These are phyloP conservation scores for Dorcoceras hygrometricum DNA, from an alignment of 257 asterid genomes.

Conservation along the genomic window DNA sequence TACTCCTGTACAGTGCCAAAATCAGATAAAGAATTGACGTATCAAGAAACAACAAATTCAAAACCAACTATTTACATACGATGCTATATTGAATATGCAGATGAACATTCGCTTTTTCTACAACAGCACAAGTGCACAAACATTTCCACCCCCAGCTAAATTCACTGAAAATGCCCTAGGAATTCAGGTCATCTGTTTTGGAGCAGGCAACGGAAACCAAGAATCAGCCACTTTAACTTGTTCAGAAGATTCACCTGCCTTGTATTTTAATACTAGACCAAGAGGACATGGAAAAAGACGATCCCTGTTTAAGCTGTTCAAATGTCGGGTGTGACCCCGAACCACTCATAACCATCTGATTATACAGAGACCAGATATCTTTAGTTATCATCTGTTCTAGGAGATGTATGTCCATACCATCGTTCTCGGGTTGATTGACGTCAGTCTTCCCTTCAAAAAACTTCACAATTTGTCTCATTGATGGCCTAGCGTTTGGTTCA, in stretches of 20 bases:
- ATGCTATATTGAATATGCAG: slow-evolving; percentile 14
- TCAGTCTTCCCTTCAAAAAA: slow-evolving; percentile 47
- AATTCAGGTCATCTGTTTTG: slow-evolving; percentile 9
- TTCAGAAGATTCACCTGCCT: slow-evolving; percentile 47
- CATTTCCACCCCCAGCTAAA: slow-evolving; percentile 12
- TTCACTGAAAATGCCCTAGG: slow-evolving; percentile 20
- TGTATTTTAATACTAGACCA: slow-evolving; percentile 45
- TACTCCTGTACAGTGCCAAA: neutral
- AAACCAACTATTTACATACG: neutral
- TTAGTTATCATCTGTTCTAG: slow-evolving; percentile 40
- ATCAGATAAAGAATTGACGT: slow-evolving; percentile 13
- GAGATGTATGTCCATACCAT: slow-evolving; percentile 44
- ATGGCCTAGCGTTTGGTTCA: slow-evolving; percentile 54
- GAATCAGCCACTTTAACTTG: neutral
- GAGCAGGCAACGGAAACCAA: slow-evolving; percentile 1
- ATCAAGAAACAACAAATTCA: slow-evolving; percentile 1
- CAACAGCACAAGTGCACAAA: neutral
- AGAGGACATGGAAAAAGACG: slow-evolving; percentile 52
- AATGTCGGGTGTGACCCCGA: slow-evolving; percentile 58
- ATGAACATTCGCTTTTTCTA: slow-evolving; percentile 13
- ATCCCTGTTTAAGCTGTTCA: slow-evolving; percentile 42
- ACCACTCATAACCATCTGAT: slow-evolving; percentile 31
- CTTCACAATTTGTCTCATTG: slow-evolving; percentile 65
- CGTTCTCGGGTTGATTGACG: slow-evolving; percentile 33
- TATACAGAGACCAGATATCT: slow-evolving; percentile 42